These are phyloP conservation scores for Bromus sterilis DNA, from an alignment of 176 grass and related monocot genomes.

Conservation along the genomic window DNA sequence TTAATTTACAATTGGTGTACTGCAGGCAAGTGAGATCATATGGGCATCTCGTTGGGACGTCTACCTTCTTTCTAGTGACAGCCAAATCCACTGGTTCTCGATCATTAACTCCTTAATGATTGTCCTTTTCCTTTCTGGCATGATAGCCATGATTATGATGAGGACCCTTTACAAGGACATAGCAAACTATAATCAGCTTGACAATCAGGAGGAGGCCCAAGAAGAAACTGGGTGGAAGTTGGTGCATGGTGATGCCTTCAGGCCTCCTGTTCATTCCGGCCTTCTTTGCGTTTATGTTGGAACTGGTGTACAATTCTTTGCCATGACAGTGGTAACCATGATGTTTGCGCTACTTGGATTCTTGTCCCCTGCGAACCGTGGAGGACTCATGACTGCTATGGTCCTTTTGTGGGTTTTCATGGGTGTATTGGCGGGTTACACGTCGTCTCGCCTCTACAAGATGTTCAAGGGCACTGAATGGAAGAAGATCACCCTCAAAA, in stretches of 20 bases:
- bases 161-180: conserved; percentile 86
- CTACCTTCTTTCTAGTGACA: conserved; percentile 73
- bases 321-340: conserved; percentile 74
- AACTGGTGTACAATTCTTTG: conserved; percentile 74
- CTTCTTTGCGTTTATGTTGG: conserved; percentile 81
- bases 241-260: conserved; percentile 69
- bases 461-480: conserved; percentile 82
- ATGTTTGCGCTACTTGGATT: conserved; percentile 77
- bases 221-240: conserved; percentile 91
- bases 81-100: conserved; percentile 80
- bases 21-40: conserved; percentile 54
- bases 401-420: conserved; percentile 82
- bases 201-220: conserved; percentile 67
- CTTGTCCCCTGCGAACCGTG: conserved; percentile 68
- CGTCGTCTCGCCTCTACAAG: conserved; percentile 68
- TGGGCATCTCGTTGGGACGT: conserved; percentile 86
- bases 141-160: conserved; percentile 91
- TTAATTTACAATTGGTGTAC: not conserved
- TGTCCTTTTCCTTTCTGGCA: conserved; percentile 72
- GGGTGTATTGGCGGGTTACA: conserved; percentile 67
- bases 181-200: conserved; percentile 67
- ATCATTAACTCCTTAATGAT: conserved; percentile 82
- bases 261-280: conserved; percentile 64
- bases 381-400: conserved; percentile 74
- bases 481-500: conserved; percentile 81